phyloP scores from a whole-genome alignment of 2,329 filamentous ascomycete species.

The Corynespora cassiicola region DNA sequence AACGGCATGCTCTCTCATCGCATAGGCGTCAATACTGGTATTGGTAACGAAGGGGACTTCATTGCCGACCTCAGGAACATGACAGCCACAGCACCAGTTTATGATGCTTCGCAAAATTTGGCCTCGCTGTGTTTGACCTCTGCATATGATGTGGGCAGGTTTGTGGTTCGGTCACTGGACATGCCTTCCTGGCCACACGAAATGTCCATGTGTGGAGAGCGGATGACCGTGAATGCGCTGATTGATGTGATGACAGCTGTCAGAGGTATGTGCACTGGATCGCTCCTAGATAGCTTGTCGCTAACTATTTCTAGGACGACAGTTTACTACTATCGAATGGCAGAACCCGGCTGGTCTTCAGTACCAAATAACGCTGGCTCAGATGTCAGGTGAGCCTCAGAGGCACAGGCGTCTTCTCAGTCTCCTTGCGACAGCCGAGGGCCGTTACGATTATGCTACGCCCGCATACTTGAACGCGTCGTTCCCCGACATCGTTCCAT shows the following conservation, averaged over 20 bases:
- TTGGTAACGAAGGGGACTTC: conserved; percentile 67
- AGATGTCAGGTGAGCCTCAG: conserved; percentile 35
- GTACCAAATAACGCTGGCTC: conserved; percentile 55
- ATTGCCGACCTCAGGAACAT: conserved; percentile 67
- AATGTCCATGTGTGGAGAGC: conserved; percentile 72
- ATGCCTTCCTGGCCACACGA: conserved; percentile 71
- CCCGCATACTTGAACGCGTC: conserved; percentile 63
- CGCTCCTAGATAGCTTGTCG: neutral
- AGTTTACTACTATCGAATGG: conserved; percentile 45
- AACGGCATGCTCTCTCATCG: conserved; percentile 67
- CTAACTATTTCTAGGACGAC: conserved; percentile 31
- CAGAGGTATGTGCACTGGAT: conserved; percentile 26
- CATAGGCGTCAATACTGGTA: conserved; percentile 64
- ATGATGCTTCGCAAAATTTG: conserved; percentile 55
- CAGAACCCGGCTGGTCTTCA: conserved; percentile 57
- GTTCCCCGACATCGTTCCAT: conserved; percentile 46
- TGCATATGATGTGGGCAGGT: conserved; percentile 72
- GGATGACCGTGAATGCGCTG: conserved; percentile 66
- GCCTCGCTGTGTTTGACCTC: conserved; percentile 69
- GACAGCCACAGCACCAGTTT: conserved; percentile 66
- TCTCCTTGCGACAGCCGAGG: conserved; percentile 71
- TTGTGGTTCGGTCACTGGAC: conserved; percentile 73
- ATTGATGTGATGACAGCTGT: conserved; percentile 56
- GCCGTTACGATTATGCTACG: conserved; percentile 69
- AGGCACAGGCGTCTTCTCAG: conserved; percentile 59